A percentile compares a stretch with the other conserved stretches of the same genome.
These are phyloP conservation scores for Colletotrichum tabaci DNA, from an alignment of 2,329 filamentous ascomycete genomes.

Conservation along the genomic window DNA sequence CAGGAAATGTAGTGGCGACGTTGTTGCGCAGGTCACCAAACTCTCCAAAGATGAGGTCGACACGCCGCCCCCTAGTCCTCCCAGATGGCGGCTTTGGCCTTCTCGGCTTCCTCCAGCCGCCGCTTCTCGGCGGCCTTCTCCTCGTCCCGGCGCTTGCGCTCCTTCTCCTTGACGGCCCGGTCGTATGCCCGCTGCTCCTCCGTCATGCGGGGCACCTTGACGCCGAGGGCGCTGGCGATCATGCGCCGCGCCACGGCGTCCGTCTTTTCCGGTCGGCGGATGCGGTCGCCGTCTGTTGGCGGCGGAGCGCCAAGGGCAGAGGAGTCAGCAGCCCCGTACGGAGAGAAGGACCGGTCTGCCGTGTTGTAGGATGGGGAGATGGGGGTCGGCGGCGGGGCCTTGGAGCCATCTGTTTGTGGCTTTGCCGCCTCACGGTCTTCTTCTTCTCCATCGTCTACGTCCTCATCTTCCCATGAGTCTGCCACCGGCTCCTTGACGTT, in stretches of 20 bases:
- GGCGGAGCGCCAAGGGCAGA: slow-evolving; percentile 25
- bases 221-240: slow-evolving; percentile 90
- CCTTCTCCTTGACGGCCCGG: slow-evolving; percentile 84
- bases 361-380: slow-evolving; percentile 66
- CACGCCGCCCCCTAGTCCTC: slow-evolving; percentile 68
- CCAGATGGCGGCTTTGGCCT: slow-evolving; percentile 90
- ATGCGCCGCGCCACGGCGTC: slow-evolving; percentile 90
- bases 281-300: slow-evolving; percentile 43
- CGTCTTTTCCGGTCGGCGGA: slow-evolving; percentile 85
- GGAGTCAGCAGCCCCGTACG: slow-evolving; percentile 43
- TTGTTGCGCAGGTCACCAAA: too few species aligned
- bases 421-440: slow-evolving; percentile 46
- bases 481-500: slow-evolving; percentile 50
- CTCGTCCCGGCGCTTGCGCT: slow-evolving; percentile 81
- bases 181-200: slow-evolving; percentile 94
- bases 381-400: slow-evolving; percentile 78
- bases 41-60: too few species aligned
- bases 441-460: slow-evolving; percentile 44
- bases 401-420: slow-evolving; percentile 49
- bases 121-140: slow-evolving; percentile 77
- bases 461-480: slow-evolving; percentile 72
- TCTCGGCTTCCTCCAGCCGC: slow-evolving; percentile 76
- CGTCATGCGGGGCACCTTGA: slow-evolving; percentile 84
- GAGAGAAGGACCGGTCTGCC: slow-evolving; percentile 42
- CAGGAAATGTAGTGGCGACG: too few species aligned